Evolutionary conservation across 768 basidiomycete genomes (phyloP).

Genomic region (Psilocybe sp.): DNA sequence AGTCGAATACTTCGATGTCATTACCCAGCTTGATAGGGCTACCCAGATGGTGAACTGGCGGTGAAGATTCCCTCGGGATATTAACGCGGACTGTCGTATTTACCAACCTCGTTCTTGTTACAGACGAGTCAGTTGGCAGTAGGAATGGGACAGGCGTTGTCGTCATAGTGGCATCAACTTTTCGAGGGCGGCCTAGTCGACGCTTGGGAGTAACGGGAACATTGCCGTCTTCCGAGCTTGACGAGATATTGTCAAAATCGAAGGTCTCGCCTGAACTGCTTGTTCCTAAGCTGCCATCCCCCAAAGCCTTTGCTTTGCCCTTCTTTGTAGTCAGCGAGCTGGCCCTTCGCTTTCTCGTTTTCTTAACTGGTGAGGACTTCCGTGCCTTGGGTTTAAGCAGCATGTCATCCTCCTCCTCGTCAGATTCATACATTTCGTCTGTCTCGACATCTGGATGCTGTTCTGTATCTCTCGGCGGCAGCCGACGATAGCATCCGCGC

Average conservation of each 20-base stretch:
- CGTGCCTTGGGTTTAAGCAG: slow-evolving; percentile 7
- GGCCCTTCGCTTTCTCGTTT: slow-evolving; percentile 1
- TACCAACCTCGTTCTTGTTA: background rate
- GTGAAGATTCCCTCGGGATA: background rate
- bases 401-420: slow-evolving; percentile 20
- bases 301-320: slow-evolving; percentile 5
- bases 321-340: slow-evolving; percentile 5
- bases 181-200: slow-evolving; percentile 10
- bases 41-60: background rate
- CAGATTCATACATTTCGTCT: slow-evolving; percentile 32
- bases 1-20: slow-evolving; percentile 3
- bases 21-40: background rate
- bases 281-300: slow-evolving; percentile 1
- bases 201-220: slow-evolving; percentile 7
- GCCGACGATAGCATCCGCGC: slow-evolving; percentile 56
- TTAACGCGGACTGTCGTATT: background rate
- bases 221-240: slow-evolving; percentile 9
- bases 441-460: slow-evolving; percentile 27
- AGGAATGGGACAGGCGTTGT: background rate
- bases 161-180: background rate
- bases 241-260: slow-evolving; percentile 14
- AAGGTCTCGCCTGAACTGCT: slow-evolving; percentile 18
- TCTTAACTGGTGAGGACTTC: slow-evolving; percentile 7
- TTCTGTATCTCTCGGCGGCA: slow-evolving; percentile 14
- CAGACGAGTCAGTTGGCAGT: background rate